Evolutionary conservation across 768 basidiomycete genomes (phyloP).

Genomic region (Suillus tomentosus): DNA sequence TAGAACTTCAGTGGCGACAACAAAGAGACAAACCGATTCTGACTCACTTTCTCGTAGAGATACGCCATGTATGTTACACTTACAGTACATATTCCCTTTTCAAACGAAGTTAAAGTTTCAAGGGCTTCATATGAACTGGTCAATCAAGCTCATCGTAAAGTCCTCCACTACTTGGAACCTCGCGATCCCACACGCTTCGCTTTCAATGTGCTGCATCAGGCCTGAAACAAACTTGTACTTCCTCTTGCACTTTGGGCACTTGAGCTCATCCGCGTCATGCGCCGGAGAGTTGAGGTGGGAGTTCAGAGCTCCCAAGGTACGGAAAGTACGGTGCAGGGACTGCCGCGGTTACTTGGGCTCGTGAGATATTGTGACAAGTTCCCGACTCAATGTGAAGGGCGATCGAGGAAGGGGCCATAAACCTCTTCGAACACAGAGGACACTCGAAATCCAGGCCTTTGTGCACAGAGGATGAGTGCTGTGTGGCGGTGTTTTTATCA

Average conservation of each 20-base stretch:
- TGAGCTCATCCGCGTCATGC: constrained; percentile 44
- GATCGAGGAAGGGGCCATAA: constrained; percentile 38
- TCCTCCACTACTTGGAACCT: constrained; percentile 3
- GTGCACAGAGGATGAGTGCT: too few relatives aligned
- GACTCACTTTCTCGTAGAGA: background rate
- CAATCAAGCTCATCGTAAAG: background rate
- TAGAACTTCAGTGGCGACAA: background rate
- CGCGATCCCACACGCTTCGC: constrained; percentile 1
- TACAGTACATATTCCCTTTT: background rate
- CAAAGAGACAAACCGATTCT: background rate
- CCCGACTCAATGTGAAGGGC: constrained; percentile 45
- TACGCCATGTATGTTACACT: constrained; percentile 1
- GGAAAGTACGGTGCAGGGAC: constrained; percentile 36
- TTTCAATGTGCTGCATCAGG: constrained; percentile 40
- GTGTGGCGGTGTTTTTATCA: too few relatives aligned
- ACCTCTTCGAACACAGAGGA: too few relatives aligned
- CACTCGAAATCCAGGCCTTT: too few relatives aligned
- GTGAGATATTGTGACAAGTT: too few relatives aligned
- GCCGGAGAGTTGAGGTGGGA: constrained; percentile 31
- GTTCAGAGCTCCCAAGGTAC: constrained; percentile 30
- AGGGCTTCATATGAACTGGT: background rate
- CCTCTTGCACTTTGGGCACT: constrained; percentile 44
- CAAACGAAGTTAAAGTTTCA: background rate
- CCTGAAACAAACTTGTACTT: constrained; percentile 41
- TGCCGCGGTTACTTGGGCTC: constrained; percentile 40